These are phyloP conservation scores for Botrytis elliptica DNA, from an alignment of 2,329 filamentous ascomycete species.

Conservation along the genomic window DNA sequence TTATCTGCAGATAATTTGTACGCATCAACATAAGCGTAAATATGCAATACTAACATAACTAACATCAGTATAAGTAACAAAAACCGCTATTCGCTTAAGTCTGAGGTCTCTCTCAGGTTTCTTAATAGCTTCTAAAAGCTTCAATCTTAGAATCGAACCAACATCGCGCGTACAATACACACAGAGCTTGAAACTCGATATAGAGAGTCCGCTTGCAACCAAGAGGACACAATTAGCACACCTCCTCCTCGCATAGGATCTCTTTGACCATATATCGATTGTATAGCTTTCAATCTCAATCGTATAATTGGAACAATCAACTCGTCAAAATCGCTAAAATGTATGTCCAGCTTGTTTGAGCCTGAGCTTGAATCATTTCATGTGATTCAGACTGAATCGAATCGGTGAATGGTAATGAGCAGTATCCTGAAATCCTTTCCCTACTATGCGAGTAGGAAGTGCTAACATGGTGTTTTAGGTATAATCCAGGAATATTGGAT, in stretches of 20 bases:
- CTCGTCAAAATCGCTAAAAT: neutral
- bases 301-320: fast-evolving
- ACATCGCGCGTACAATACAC: neutral
- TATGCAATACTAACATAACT: fast-evolving
- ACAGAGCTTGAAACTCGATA: neutral
- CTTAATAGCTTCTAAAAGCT: fast-evolving
- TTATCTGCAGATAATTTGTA: neutral
- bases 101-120: fast-evolving
- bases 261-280: neutral
- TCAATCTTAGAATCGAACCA: fast-evolving
- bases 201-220: fast-evolving
- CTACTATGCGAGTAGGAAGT: neutral
- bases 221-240: neutral
- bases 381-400: neutral
- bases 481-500: fast-evolving
- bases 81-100: neutral
- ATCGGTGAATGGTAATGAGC: neutral
- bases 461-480: neutral
- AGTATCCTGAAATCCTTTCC: fast-evolving
- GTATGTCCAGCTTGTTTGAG: neutral
- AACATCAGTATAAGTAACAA: neutral
- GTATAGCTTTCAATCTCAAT: neutral
- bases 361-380: neutral
- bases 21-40: neutral
- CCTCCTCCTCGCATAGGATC: neutral